A percentile compares a stretch with the other conserved stretches of the same genome.
Evolutionary conservation across 1,284 basidiomycete species (phyloP).

Genomic region (Thelephora terrestris): DNA sequence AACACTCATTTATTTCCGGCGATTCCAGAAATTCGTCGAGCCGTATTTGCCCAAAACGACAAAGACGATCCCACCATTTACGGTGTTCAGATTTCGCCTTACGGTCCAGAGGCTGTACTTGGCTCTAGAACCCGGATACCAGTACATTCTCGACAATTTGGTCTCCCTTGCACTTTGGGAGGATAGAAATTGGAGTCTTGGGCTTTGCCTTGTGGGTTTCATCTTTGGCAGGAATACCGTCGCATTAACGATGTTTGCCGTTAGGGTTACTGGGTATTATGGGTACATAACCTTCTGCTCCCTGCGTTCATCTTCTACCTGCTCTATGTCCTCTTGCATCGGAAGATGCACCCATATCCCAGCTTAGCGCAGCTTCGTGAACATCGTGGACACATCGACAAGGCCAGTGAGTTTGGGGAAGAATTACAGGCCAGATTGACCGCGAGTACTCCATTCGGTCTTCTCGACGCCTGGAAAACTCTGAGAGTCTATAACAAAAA

Average conservation of each 20-base stretch:
- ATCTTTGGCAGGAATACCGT: background rate
- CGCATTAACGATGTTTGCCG: conserved; percentile 6
- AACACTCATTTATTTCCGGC: background rate
- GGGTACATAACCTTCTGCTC: conserved; percentile 48
- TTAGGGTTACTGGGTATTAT: conserved; percentile 53
- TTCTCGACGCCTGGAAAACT: conserved; percentile 44
- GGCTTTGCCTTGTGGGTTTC: conserved; percentile 40
- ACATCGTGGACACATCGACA: conserved; percentile 35
- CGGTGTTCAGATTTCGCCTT: conserved; percentile 41
- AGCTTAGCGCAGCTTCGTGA: conserved; percentile 41
- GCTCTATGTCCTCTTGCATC: conserved; percentile 36
- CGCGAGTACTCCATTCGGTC: conserved; percentile 33
- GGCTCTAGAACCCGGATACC: conserved; percentile 39
- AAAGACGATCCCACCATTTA: conserved; percentile 34
- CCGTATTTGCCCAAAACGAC: conserved; percentile 34
- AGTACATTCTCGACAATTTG: conserved; percentile 31
- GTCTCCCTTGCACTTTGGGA: conserved; percentile 45
- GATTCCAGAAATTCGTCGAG: conserved; percentile 31
- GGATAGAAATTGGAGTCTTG: conserved; percentile 33
- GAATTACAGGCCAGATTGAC: conserved; percentile 37
- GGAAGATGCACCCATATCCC: conserved; percentile 44
- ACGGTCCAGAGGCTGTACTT: conserved; percentile 46
- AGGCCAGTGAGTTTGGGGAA: conserved; percentile 42
- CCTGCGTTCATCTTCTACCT: conserved; percentile 40
- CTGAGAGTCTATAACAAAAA: conserved; percentile 29